Evolutionary conservation across 352 stramenopile species (phyloP).

Genomic region (Thraustochytrium striatum): DNA sequence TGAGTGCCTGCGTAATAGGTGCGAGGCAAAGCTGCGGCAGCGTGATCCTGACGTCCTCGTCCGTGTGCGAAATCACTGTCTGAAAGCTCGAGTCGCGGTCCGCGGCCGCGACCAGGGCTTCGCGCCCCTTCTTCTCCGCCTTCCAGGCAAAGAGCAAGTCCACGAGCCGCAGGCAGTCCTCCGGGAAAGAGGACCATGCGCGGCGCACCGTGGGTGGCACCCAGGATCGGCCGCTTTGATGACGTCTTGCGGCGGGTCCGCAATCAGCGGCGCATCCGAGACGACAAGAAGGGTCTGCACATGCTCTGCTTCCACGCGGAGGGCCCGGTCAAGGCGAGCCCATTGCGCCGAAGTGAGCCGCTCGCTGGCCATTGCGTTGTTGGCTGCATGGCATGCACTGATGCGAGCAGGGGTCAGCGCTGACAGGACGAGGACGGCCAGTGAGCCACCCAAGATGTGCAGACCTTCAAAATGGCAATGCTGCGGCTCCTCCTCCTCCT

Average conservation of each 20-base stretch:
- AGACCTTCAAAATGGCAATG: too few relatives aligned
- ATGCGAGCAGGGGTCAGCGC: not conserved
- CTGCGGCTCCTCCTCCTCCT: too few relatives aligned
- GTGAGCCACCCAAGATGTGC: not conserved
- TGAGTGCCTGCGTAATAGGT: too few relatives aligned
- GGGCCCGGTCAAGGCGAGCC: not conserved
- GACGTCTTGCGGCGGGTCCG: not conserved
- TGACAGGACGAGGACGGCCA: not conserved
- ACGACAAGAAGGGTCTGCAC: not conserved
- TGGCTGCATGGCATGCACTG: not conserved
- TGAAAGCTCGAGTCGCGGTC: constrained; percentile 13
- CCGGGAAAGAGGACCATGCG: not conserved
- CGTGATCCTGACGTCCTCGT: not conserved
- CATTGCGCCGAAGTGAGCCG: not conserved
- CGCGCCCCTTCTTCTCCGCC: not conserved
- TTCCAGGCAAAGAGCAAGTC: constrained; percentile 15
- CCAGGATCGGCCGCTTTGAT: not conserved
- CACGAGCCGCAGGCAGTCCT: not conserved
- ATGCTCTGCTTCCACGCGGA: not conserved
- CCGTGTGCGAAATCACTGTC: not conserved
- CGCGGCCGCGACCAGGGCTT: not conserved
- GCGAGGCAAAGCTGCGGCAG: constrained; percentile 1
- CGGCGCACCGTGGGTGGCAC: not conserved
- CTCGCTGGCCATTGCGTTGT: not conserved
- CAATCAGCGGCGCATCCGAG: not conserved